phyloP scores from a whole-genome alignment of 345 rosid species.

The Cardamine resedifolia region DNA sequence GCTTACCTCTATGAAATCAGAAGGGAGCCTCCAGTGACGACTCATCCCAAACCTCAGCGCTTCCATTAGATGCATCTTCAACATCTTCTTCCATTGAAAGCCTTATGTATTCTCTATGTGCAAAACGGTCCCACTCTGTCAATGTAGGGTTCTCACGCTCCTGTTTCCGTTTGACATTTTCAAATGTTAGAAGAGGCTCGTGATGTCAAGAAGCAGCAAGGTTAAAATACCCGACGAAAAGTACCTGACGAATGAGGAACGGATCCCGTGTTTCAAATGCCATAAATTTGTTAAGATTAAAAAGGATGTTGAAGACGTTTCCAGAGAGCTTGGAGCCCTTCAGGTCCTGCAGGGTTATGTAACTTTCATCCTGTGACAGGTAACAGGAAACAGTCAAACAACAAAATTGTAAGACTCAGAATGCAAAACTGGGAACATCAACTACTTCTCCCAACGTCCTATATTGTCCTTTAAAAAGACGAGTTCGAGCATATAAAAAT shows the following conservation, averaged over 20 bases:
- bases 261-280: constrained; percentile 98
- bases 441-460: background rate
- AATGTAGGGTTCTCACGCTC: constrained; percentile 92
- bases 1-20: constrained; percentile 51
- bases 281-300: constrained; percentile 95
- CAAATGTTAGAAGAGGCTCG: background rate
- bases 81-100: constrained; percentile 99
- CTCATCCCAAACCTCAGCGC: constrained; percentile 99
- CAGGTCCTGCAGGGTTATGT: constrained; percentile 61
- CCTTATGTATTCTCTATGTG: constrained; percentile 94
- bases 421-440: background rate
- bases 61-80: constrained; percentile 96
- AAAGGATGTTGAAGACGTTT: constrained; percentile 87
- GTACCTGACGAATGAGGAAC: constrained; percentile 93
- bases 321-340: constrained; percentile 90
- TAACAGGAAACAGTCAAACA: constrained; percentile 22
- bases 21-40: constrained; percentile 98
- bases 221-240: background rate
- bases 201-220: background rate
- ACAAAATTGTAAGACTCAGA: background rate
- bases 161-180: constrained; percentile 41
- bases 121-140: constrained; percentile 99
- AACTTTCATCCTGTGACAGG: constrained; percentile 64
- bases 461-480: background rate
- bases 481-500: background rate